Conservation (phyloP, 2,329 filamentous ascomycete species). For the Fusarium chaquense region DNA sequence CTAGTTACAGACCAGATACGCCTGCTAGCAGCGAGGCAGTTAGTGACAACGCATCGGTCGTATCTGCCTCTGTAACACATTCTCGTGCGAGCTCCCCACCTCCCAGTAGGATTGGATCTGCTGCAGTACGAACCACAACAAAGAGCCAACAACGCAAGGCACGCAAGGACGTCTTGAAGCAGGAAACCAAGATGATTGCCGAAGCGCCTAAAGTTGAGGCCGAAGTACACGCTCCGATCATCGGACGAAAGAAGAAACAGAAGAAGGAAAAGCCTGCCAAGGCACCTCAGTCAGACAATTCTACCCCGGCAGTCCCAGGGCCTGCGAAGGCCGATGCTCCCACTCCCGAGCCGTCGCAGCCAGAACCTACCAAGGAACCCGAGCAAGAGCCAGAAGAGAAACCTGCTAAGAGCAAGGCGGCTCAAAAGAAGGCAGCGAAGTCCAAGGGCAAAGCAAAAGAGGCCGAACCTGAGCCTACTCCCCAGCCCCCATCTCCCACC, state of each 20-base stretch:
- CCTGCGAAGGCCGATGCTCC: conserved; percentile 33
- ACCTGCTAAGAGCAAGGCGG: conserved; percentile 47
- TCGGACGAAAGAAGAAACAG: conserved; percentile 86
- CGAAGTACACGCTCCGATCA: conserved; percentile 75
- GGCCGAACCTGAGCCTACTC: conserved; percentile 34
- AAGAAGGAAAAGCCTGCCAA: conserved; percentile 74
- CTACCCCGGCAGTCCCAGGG: conserved; percentile 11
- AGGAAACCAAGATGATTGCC: conserved; percentile 68
- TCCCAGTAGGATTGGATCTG: conserved; percentile 72
- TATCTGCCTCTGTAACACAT: conserved; percentile 76
- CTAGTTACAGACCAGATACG: conserved; percentile 72
- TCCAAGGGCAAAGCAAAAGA: conserved; percentile 49
- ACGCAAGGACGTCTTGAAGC: conserved; percentile 74
- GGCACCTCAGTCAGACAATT: conserved; percentile 22
- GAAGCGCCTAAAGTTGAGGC: conserved; percentile 65
- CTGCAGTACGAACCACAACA: conserved; percentile 75
- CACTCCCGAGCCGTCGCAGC: conserved; percentile 6
- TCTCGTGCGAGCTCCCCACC: conserved; percentile 80
- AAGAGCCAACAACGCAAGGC: conserved; percentile 85
- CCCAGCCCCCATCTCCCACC: conserved; percentile 35
- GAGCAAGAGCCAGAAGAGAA: conserved; percentile 40
- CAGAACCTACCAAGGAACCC: conserved; percentile 18
- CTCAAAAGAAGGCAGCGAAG: conserved; percentile 50
- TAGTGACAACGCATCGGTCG: conserved; percentile 81
- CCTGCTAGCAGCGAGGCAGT: conserved; percentile 76